phyloP scores from a whole-genome alignment of 371 early-diverging fungal genomes.

The Saksenaea oblongispora region DNA sequence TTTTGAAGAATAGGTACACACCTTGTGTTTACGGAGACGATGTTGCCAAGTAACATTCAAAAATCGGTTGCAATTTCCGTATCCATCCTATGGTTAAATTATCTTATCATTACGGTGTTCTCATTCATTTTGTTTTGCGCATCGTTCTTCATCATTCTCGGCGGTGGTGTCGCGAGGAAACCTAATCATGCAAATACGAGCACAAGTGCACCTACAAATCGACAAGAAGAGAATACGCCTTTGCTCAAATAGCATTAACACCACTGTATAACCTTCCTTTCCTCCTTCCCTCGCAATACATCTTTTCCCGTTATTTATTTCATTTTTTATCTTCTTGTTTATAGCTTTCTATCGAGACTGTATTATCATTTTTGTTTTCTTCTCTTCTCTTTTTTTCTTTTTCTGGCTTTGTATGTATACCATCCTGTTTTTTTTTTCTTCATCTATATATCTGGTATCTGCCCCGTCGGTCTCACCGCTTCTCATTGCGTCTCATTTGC shows the following conservation, averaged over 20 bases:
- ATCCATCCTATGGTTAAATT: constrained; percentile 33
- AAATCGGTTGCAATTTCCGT: constrained; percentile 20
- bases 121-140: constrained; percentile 36
- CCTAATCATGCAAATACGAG: neutral
- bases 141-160: constrained; percentile 33
- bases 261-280: neutral
- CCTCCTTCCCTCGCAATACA: constrained; percentile 1
- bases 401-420: constrained; percentile 5
- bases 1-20: constrained; percentile 18
- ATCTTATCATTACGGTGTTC: constrained; percentile 26
- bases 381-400: constrained; percentile 3
- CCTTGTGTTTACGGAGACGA: constrained; percentile 11
- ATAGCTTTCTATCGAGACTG: constrained; percentile 8
- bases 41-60: constrained; percentile 14
- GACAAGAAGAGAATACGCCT: constrained; percentile 23
- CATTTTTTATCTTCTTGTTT: constrained; percentile 4
- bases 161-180: constrained; percentile 8
- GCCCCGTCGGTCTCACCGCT: too few relatives aligned
- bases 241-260: constrained; percentile 13
- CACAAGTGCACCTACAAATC: neutral
- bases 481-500: too few relatives aligned
- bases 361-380: constrained; percentile 3
- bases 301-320: constrained; percentile 3
- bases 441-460: constrained; percentile 4
- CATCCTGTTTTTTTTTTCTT: constrained; percentile 8